phyloP scores from a whole-genome alignment of 345 rosid genomes.

The Excoecaria cochinchinensis region DNA sequence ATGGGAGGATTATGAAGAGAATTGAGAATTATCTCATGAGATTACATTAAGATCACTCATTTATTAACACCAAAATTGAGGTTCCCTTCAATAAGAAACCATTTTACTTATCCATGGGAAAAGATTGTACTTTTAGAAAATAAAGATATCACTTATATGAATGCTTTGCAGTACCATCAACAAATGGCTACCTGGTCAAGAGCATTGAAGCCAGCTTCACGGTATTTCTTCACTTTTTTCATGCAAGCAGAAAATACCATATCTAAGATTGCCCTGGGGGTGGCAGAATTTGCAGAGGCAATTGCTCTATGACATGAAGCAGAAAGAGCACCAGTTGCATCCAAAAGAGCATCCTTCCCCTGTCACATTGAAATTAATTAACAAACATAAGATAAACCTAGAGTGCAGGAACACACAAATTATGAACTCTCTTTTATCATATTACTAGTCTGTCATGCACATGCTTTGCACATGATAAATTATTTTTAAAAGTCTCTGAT shows the following conservation, averaged over 20 bases:
- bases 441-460: background rate
- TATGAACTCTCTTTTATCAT: background rate
- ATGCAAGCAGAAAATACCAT: constrained; percentile 68
- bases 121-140: background rate
- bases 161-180: background rate
- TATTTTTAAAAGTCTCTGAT: too few relatives aligned
- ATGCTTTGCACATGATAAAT: too few relatives aligned
- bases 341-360: constrained; percentile 88
- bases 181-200: constrained; percentile 61
- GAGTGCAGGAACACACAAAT: background rate
- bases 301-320: constrained; percentile 77
- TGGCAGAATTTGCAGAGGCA: constrained; percentile 51
- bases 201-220: constrained; percentile 76
- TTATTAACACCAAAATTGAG: background rate
- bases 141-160: background rate
- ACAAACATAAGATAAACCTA: background rate
- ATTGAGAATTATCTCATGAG: background rate
- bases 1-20: background rate
- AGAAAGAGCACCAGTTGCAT: constrained; percentile 75
- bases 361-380: constrained; percentile 33
- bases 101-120: background rate
- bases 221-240: constrained; percentile 73
- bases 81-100: background rate
- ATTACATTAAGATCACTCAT: background rate
- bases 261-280: constrained; percentile 59